Percentiles rank a stretch among this genome's conserved stretches.
phyloP scores from a whole-genome alignment of 768 basidiomycete species.

The Pleurotus tuber-regium region DNA sequence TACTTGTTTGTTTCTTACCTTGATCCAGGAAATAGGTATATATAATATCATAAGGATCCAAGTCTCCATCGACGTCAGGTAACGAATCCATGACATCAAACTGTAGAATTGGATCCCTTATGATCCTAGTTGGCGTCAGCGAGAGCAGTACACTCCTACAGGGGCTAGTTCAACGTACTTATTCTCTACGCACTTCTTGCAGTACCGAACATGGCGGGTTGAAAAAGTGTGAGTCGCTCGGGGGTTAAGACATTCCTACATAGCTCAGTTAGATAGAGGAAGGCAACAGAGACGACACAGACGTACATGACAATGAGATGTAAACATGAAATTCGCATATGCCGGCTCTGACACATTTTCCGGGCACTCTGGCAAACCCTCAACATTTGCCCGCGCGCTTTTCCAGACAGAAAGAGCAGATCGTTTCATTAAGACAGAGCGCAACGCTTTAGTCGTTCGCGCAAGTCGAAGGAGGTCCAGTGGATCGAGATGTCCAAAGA shows the following conservation, averaged over 20 bases:
- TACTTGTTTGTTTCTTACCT: neutral
- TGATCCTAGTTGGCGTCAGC: neutral
- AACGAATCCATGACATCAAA: no score
- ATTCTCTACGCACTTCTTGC: neutral
- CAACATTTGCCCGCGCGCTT: slow-evolving; percentile 4
- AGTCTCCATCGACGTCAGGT: no score
- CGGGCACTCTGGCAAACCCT: slow-evolving; percentile 1
- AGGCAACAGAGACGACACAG: neutral
- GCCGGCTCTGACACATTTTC: slow-evolving; percentile 2
- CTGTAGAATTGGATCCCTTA: neutral
- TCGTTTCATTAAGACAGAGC: neutral
- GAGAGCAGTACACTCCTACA: no score
- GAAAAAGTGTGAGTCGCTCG: neutral
- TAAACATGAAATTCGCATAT: slow-evolving; percentile 5
- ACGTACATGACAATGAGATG: slow-evolving; percentile 5
- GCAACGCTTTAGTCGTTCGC: slow-evolving; percentile 6
- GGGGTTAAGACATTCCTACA: slow-evolving; percentile 11
- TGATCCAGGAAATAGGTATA: no score
- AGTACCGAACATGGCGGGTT: neutral
- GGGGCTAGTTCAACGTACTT: no score
- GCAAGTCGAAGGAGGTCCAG: slow-evolving; percentile 7
- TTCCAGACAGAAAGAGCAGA: slow-evolving; percentile 9
- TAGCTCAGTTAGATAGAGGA: neutral
- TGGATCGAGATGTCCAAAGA: neutral
- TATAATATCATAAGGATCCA: neutral